Evolutionary conservation across 2,329 filamentous ascomycete genomes (phyloP), one percentile per base, ranked within the genome.

Genomic region (Microdochium bolleyi): DNA sequence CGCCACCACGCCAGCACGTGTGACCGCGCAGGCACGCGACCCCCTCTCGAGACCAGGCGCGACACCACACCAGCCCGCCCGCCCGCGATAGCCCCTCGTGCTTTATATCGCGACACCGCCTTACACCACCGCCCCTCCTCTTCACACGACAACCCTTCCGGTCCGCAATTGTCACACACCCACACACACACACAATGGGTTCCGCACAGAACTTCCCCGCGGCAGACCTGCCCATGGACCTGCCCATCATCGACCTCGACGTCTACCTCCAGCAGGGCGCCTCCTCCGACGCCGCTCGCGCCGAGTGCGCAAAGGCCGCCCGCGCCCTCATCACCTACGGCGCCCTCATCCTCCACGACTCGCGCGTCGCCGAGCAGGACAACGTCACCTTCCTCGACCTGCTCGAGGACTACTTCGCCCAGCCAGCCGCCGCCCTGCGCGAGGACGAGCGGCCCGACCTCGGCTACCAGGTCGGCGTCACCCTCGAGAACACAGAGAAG

Each of bases 371-470:
- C 19, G 77, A 79, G 59, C 59, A 67, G 2, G 77, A 81, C 66
- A 84, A 84, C 68, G 68, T 69, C 24, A 67, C 70, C 52, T 84
- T 84, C 59, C 75, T 84, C 53, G 79, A 84, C 64, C 71, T 84
- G 37, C 74, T 83, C n/a, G 80, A 84, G 66, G 79, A 83, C 69
- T 84, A 84, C 71, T 84, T 84, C 61, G 79, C 78, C 32, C 80
- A 83, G 65, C 75, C 79, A 16, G 67, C 69, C 19, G 71, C 64
- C 9, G 64, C 61, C 2, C 71, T 83, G 34, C 65, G 64, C 49
- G 62, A 62, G 34, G 80, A 84, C 58, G 78, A 82, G 68, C 73
- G 79, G 2, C 80, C 80, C 5, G 77, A 78, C 61, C 68, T 83
- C 24, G 74, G 75, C 61, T 83, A 82, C 68, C 80, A 84, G 67